Percentiles rank a stretch among this genome's conserved stretches.
phyloP scores from a whole-genome alignment of 1,284 basidiomycete species.

The Phaffia rhodozyma region DNA sequence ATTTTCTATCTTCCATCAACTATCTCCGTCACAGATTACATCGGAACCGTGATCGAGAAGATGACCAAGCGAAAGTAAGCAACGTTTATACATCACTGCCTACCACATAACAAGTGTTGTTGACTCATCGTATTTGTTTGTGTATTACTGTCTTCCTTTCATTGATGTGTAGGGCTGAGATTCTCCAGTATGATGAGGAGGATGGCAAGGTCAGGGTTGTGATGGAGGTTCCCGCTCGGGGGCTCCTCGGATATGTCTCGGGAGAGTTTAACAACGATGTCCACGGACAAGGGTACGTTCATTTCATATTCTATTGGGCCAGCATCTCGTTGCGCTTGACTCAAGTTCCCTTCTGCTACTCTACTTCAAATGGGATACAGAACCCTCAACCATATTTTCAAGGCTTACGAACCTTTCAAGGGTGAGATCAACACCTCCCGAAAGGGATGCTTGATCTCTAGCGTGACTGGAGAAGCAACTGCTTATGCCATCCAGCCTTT shows the following conservation, averaged over 20 bases:
- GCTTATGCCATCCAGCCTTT: constrained; percentile 17
- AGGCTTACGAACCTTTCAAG: constrained; percentile 16
- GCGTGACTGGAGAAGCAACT: constrained; percentile 7
- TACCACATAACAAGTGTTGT: too few species aligned
- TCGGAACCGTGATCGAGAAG: constrained; percentile 17
- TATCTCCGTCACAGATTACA: background rate
- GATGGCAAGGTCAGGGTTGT: constrained; percentile 19
- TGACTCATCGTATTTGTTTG: too few species aligned
- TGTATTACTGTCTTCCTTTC: too few species aligned
- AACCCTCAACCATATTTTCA: constrained; percentile 19
- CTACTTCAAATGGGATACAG: background rate
- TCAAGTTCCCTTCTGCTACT: background rate
- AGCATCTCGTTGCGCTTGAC: background rate
- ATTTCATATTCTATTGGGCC: background rate
- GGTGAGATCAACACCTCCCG: constrained; percentile 13
- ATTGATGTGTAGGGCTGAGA: background rate
- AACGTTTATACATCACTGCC: background rate
- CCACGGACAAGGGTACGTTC: constrained; percentile 17
- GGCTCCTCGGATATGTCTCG: constrained; percentile 16
- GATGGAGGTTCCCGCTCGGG: constrained; percentile 19
- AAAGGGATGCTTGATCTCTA: constrained; percentile 14
- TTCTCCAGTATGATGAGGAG: constrained; percentile 15
- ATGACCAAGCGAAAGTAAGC: constrained; percentile 14
- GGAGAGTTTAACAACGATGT: constrained; percentile 20
- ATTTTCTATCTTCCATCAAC: background rate